Evolutionary conservation across 2,329 filamentous ascomycete species (phyloP), one percentile per base, ranked within the genome.

Genomic region (Phaeosphaeriaceae sp.): DNA sequence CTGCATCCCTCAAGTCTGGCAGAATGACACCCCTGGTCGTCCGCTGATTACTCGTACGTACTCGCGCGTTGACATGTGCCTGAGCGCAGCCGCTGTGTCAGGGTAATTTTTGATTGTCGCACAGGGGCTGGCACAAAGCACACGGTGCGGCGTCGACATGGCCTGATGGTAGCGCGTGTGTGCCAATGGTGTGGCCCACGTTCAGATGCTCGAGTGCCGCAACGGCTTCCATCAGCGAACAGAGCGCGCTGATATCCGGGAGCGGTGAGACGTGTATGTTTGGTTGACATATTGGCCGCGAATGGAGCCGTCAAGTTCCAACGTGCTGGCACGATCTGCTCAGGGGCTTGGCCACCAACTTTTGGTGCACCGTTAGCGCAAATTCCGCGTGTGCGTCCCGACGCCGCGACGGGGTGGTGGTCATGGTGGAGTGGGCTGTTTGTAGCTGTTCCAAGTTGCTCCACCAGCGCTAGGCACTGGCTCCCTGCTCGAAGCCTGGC

Each of bases 311-410:
- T 50, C 55, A 46, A 44, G 56, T 59, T 66, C 70, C 71, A 66
- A 63, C 45, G 48, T 57, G 22, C 53, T 70, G 70, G 69, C 66
- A 68, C 66, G 49, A 72, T 73, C 68, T 68, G 54, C 71, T 65
- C 67, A 68, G 67, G 70, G 70, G 68, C 66, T 36, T 57, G 65
- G 66, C 62, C 31, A 54, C 58, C 65, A 70, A 56, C 56, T 62
- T 61, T 51, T 67, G 61, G 64, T 58, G 65, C 58, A 58, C 47
- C 62, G 63, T 65, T 75, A 72, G 70, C 58, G 61, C 58, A 53
- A 53, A 57, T 61, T 66, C 70, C 70, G 70, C 69, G 67, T 73
- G 68, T 57, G 69, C 64, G 65, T 74, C 68, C 72, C 72, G 71
- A 58, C 65, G 70, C 71, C 69, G 71, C 71, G 70, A 68, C 64